A percentile compares a stretch with the other conserved stretches of the same genome.
phyloP scores from a whole-genome alignment of 108 stramenopile species.

The Fragilaria radians region DNA sequence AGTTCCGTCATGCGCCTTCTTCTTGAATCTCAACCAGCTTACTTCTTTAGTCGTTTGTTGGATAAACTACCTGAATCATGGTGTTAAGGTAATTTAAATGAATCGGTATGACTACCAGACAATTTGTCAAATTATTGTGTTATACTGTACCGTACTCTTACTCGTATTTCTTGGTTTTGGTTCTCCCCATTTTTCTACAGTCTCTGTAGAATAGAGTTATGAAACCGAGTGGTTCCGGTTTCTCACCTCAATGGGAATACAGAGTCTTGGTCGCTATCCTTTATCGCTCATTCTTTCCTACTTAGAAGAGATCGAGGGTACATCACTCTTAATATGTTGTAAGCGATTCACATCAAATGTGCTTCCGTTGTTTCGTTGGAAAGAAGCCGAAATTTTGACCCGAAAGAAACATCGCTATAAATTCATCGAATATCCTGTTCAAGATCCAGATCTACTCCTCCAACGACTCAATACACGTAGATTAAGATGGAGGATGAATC shows the following conservation, averaged over 20 bases:
- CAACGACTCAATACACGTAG: conserved; percentile 68
- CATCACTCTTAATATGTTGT: conserved; percentile 43
- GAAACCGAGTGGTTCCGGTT: not conserved
- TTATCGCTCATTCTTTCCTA: conserved; percentile 64
- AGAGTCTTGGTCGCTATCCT: conserved; percentile 33
- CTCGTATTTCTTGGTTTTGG: too few relatives aligned
- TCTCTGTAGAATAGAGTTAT: too few relatives aligned
- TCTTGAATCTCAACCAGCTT: too few relatives aligned
- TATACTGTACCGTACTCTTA: too few relatives aligned
- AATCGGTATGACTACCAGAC: too few relatives aligned
- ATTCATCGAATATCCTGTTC: conserved; percentile 52
- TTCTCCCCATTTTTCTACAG: too few relatives aligned
- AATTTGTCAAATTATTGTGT: too few relatives aligned
- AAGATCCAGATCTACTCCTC: conserved; percentile 56
- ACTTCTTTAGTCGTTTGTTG: too few relatives aligned
- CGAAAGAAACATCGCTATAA: conserved; percentile 32
- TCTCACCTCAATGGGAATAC: conserved; percentile 6
- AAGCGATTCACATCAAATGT: conserved; percentile 38
- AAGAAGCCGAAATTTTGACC: conserved; percentile 6
- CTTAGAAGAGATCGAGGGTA: conserved; percentile 59
- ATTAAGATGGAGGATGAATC: conserved; percentile 20
- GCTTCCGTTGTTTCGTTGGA: conserved; percentile 50
- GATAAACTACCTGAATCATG: too few relatives aligned
- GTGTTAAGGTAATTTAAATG: too few relatives aligned
- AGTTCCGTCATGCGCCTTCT: too few relatives aligned